Evolutionary conservation across 192 early-diverging fungal genomes (phyloP).

Genomic region (Coemansia sp.): DNA sequence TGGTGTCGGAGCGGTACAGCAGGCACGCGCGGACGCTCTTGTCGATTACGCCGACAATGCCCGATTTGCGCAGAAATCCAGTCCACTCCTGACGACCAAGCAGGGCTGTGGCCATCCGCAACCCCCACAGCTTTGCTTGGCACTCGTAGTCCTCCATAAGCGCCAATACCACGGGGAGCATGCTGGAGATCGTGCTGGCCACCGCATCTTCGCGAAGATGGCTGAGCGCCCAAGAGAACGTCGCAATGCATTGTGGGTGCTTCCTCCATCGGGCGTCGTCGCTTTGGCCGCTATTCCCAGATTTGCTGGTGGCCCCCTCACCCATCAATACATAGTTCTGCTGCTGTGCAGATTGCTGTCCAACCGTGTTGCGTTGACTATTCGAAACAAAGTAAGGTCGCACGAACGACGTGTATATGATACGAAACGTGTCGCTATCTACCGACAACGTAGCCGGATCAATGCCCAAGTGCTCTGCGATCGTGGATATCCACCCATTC

Average conservation of each 20-base stretch:
- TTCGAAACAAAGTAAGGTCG: slow-evolving; percentile 35
- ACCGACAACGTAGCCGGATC: not conserved
- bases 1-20: slow-evolving; percentile 25
- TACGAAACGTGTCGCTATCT: slow-evolving; percentile 5
- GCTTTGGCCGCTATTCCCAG: not conserved
- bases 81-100: not conserved
- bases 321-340: slow-evolving; percentile 13
- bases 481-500: slow-evolving; percentile 11
- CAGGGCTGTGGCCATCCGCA: slow-evolving; percentile 16
- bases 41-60: slow-evolving; percentile 30
- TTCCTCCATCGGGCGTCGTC: slow-evolving; percentile 27
- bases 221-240: slow-evolving; percentile 35
- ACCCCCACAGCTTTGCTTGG: slow-evolving; percentile 23
- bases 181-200: slow-evolving; percentile 12
- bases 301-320: not conserved
- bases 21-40: slow-evolving; percentile 21
- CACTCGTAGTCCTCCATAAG: slow-evolving; percentile 46
- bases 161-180: slow-evolving; percentile 32
- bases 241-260: slow-evolving; percentile 24
- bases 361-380: not conserved
- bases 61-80: slow-evolving; percentile 40
- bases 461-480: slow-evolving; percentile 2
- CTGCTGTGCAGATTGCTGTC: not conserved
- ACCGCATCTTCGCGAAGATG: slow-evolving; percentile 16
- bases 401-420: slow-evolving; percentile 17